These are phyloP conservation scores for Viola pubescens DNA, from an alignment of 441 rosid genomes.

Conservation along the genomic window DNA sequence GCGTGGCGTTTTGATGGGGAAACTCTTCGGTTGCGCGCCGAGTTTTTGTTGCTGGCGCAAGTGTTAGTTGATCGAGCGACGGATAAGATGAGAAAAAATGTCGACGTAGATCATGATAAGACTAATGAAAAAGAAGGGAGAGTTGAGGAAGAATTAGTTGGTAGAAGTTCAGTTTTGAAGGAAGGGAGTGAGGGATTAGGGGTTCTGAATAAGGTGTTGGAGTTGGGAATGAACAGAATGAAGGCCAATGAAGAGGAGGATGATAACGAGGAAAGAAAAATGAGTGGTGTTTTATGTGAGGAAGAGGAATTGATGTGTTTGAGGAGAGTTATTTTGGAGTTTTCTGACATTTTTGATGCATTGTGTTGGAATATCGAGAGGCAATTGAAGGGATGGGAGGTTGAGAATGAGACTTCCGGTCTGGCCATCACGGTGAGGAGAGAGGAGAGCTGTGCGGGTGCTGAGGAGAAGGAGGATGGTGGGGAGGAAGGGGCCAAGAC, in stretches of 20 bases:
- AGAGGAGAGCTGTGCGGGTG: conserved; percentile 21
- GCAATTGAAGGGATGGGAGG: conserved; percentile 47
- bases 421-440: conserved; percentile 35
- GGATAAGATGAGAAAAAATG: conserved; percentile 30
- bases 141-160: conserved; percentile 25
- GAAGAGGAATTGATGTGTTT: conserved; percentile 47
- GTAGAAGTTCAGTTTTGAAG: conserved; percentile 25
- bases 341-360: conserved; percentile 59
- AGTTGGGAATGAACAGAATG: conserved; percentile 65
- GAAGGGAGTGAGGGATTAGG: conserved; percentile 34
- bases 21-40: conserved; percentile 58
- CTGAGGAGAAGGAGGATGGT: conserved; percentile 14
- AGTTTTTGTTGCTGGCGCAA: conserved; percentile 66
- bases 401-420: conserved; percentile 34
- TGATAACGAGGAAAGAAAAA: conserved; percentile 6
- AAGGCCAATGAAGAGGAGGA: conserved; percentile 30
- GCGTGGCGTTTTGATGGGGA: conserved; percentile 73
- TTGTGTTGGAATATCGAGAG: conserved; percentile 58
- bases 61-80: conserved; percentile 45
- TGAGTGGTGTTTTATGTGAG: conserved; percentile 25
- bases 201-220: conserved; percentile 59
- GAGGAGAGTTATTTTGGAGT: conserved; percentile 46
- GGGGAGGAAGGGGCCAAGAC: conserved; percentile 41
- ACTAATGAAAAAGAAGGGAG: conserved; percentile 24
- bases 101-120: conserved; percentile 33